These are phyloP conservation scores for Eucalyptus coolabah DNA, from an alignment of 345 rosid genomes.

Conservation along the genomic window DNA sequence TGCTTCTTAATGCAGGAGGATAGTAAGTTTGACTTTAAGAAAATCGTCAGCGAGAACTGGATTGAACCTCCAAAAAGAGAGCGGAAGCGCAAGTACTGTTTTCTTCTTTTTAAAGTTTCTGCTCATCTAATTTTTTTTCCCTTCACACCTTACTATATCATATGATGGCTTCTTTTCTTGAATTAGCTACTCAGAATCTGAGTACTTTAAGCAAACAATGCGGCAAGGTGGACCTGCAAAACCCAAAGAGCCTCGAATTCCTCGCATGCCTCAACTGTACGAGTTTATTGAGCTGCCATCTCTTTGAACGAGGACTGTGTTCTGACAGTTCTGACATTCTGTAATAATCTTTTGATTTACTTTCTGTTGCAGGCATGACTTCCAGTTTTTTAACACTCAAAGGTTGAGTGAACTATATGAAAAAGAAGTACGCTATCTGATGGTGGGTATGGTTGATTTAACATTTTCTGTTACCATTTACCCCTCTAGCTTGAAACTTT, in stretches of 20 bases:
- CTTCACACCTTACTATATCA: background rate
- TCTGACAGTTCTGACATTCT: background rate
- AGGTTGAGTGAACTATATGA: conserved; percentile 94
- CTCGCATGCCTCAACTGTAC: conserved; percentile 98
- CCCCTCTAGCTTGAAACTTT: background rate
- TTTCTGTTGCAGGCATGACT: conserved; percentile 61
- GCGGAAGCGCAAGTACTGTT: conserved; percentile 90
- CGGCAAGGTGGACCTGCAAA: conserved; percentile 91
- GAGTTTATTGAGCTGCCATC: conserved; percentile 1
- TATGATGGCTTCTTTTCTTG: background rate
- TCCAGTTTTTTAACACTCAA: conserved; percentile 93
- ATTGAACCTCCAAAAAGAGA: conserved; percentile 97
- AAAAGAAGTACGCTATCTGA: conserved; percentile 92
- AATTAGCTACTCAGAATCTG: conserved; percentile 88
- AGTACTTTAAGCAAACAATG: conserved; percentile 93
- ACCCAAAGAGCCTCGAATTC: conserved; percentile 96
- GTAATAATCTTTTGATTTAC: background rate
- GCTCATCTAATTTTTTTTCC: background rate
- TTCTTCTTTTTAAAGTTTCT: background rate
- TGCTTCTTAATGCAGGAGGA: conserved; percentile 50
- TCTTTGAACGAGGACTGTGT: background rate
- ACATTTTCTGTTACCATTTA: background rate
- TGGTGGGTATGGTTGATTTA: conserved; percentile 39
- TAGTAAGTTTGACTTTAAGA: conserved; percentile 85
- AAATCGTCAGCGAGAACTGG: conserved; percentile 94